Conservation (phyloP, 1,284 basidiomycete genomes). For the Cutaneotrichosporon sp. region DNA sequence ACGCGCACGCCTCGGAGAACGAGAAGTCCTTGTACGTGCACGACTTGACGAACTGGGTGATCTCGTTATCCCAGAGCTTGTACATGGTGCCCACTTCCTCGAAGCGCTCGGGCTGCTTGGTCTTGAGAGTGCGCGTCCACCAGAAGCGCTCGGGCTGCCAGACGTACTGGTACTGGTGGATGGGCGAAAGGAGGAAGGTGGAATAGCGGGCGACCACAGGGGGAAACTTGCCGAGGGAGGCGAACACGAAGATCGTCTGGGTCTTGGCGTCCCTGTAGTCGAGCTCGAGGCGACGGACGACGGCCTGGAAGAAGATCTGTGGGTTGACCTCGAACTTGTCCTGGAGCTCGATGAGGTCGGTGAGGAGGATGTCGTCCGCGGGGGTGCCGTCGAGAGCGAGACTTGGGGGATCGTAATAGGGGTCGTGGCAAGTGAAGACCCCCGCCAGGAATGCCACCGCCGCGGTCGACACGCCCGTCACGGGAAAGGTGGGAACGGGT, state of each 20-base stretch:
- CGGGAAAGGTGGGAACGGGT: neutral
- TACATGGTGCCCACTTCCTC: neutral
- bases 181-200: neutral
- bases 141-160: neutral
- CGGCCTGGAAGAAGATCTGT: conserved; percentile 4
- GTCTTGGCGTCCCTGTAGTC: neutral
- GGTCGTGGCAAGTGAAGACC: neutral
- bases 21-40: neutral
- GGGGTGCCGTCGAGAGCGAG: neutral
- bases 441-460: neutral
- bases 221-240: neutral
- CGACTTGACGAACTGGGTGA: neutral
- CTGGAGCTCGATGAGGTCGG: neutral
- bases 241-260: neutral
- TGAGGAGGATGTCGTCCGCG: neutral
- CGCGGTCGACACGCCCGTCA: neutral
- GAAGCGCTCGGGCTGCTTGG: neutral
- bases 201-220: neutral
- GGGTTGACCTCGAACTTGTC: neutral
- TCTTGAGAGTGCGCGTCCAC: neutral
- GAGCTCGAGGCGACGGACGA: conserved; percentile 8
- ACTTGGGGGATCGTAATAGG: neutral
- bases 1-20: neutral
- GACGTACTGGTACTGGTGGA: neutral
- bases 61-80: neutral